These are phyloP conservation scores for Hygrocybe punicea DNA, from an alignment of 768 basidiomycete genomes.

Conservation along the genomic window DNA sequence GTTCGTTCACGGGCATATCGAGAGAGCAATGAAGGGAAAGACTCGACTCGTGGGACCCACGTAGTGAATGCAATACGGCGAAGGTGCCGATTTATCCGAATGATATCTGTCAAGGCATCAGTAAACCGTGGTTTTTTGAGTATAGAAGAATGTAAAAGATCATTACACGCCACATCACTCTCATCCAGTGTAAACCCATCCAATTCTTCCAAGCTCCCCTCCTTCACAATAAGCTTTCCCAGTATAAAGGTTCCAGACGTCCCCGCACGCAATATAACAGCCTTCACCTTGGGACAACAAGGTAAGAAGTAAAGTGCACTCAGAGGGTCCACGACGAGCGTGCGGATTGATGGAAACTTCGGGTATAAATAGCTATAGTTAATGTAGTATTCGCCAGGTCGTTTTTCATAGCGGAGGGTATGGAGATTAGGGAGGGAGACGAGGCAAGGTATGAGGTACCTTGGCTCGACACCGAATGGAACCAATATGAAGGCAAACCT, in stretches of 20 bases:
- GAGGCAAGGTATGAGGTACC: not conserved
- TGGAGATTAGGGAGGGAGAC: not conserved
- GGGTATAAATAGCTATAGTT: not conserved
- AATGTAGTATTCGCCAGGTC: not conserved
- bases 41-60: not conserved
- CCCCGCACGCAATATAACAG: not conserved
- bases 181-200: not conserved
- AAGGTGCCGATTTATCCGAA: not conserved
- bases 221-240: not conserved
- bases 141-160: not conserved
- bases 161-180: not conserved
- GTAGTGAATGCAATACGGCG: not conserved
- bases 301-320: not conserved
- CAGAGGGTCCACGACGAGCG: not conserved
- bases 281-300: not conserved
- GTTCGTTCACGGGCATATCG: not conserved
- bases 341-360: not conserved
- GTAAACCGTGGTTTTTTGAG: not conserved
- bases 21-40: not conserved
- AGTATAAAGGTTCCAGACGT: not conserved
- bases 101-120: too few relatives aligned
- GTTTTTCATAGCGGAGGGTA: not conserved
- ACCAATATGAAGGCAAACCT: not conserved
- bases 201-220: not conserved
- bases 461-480: not conserved